Evolutionary conservation across 306 rosid species (phyloP).

Genomic region (Lupinus albus): DNA sequence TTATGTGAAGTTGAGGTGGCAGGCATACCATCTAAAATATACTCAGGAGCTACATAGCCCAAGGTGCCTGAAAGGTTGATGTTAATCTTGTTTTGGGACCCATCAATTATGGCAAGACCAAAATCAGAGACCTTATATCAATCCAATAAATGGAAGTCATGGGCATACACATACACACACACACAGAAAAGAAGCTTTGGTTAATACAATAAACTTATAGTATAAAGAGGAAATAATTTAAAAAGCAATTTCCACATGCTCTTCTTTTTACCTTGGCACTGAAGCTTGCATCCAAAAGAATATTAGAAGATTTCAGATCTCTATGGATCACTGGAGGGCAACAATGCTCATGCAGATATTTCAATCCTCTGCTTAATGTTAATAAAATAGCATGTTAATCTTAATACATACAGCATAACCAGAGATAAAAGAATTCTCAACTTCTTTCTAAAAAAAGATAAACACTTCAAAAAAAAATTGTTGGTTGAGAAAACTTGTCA

Average conservation of each 20-base stretch:
- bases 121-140: constrained; percentile 87
- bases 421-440: too few species aligned
- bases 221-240: constrained; percentile 10
- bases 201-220: constrained; percentile 29
- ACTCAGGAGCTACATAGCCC: constrained; percentile 97
- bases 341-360: constrained; percentile 93
- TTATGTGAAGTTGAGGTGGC: constrained; percentile 50
- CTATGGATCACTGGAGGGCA: constrained; percentile 88
- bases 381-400: constrained; percentile 38
- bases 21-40: constrained; percentile 92
- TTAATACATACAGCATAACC: too few species aligned
- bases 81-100: constrained; percentile 79
- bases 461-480: too few species aligned
- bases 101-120: constrained; percentile 87
- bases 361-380: constrained; percentile 80
- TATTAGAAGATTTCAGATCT: constrained; percentile 99
- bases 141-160: constrained; percentile 32
- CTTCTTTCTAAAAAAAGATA: too few species aligned
- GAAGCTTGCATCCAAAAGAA: constrained; percentile 93
- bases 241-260: constrained; percentile 32
- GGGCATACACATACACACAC: constrained; percentile 35
- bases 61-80: constrained; percentile 92
- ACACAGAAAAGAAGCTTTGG: constrained; percentile 34
- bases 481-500: too few species aligned
- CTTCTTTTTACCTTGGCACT: constrained; percentile 78